These are phyloP conservation scores for Nothopassalora personata DNA, from an alignment of 2,329 filamentous ascomycete genomes.

Conservation along the genomic window DNA sequence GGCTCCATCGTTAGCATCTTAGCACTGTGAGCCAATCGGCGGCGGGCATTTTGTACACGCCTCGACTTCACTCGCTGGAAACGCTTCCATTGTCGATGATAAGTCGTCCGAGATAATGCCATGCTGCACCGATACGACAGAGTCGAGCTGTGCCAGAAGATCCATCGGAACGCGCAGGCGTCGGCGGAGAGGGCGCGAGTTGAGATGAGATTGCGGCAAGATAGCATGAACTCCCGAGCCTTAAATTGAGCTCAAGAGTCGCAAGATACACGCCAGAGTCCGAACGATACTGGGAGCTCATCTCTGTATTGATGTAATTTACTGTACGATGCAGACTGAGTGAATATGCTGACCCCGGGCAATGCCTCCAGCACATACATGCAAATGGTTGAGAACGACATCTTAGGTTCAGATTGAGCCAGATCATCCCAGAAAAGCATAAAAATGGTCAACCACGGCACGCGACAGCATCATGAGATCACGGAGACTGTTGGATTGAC, in stretches of 20 bases:
- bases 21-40: neutral
- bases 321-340: neutral
- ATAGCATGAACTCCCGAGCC: neutral
- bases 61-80: slow-evolving; percentile 13
- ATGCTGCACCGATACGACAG: neutral
- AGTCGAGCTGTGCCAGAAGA: neutral
- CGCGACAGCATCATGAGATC: slow-evolving; percentile 4
- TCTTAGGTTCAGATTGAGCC: neutral
- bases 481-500: neutral
- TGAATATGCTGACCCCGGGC: neutral
- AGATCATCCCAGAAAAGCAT: neutral
- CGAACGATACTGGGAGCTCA: neutral
- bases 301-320: neutral
- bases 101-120: slow-evolving; percentile 4
- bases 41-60: neutral
- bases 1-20: neutral
- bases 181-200: neutral
- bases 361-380: neutral
- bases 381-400: neutral
- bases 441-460: slow-evolving; percentile 1
- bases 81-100: neutral
- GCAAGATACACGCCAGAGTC: neutral
- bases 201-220: neutral
- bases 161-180: neutral
- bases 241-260: neutral